Base-by-base conservation (phyloP, 2,329 filamentous ascomycete genomes). In the Phoma sp. region DNA sequence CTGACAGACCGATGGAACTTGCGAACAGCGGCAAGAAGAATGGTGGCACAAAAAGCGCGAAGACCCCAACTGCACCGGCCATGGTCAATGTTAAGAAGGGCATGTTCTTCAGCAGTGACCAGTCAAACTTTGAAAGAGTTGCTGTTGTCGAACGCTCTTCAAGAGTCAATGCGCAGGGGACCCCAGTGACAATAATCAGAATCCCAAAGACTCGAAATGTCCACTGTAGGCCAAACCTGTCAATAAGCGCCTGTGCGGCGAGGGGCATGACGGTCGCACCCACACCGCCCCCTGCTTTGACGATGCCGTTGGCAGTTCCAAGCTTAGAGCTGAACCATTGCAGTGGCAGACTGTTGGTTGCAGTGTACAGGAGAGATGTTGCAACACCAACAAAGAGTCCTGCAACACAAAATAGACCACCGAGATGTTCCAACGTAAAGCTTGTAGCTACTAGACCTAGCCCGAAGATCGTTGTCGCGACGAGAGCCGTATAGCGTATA, bases 371-470 rank as follows among this genome's bases (percentile, higher is more conserved):
- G 9, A 47, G 33, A 7, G 59, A 36, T 53, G 66, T 66, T 0
- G 81, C 81, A 21, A 81, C 46, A 0, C 81, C 81, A 56, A 76
- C 74, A 3, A 82, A 58, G n/a, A 80, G 61, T 0, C 82, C 81
- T n/a, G 73, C 69, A 0, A 78, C 80, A 4, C 77, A 69, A 53
- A 84, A 85, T 7, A 84, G 60, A 0, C 77, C 80, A 0, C 70
- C 76, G 11, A 84, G 60, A 62, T 78, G 79, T 28, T 70, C 64
- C 1, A 76, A 76, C 3, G 76, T 72, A 59, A 82, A 84, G 12
- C 81, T 76, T 36, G 78, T 80, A 21, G 79, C 59, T 2, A 84
- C 74, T 55, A 81, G 75, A 1, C 81, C 81, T 5, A 78, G 21
- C 0, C 83, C 82, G 23, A 47, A 47, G 14, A 38, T 21, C 3